Base-by-base conservation (phyloP, 129 eudicot genomes). In the Chrysanthemum seticuspe region DNA sequence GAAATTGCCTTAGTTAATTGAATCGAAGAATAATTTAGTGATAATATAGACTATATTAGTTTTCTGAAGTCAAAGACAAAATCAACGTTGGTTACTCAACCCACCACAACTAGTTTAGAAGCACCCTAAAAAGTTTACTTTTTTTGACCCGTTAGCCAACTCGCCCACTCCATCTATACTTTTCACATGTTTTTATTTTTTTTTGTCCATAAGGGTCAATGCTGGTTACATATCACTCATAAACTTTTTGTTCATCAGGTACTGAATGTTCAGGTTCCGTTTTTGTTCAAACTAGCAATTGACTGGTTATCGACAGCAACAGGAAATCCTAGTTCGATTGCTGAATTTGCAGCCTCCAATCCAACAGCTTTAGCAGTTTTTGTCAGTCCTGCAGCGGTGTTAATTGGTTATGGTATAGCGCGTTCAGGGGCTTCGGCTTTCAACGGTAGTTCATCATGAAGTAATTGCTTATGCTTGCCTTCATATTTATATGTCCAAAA, bases 231-330 rank as follows among this genome's bases (percentile, higher is more conserved):
- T 73, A 74, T 73, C 45, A 72, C 71, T 79, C 3, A 61, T 36
- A 51, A 13, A 31, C 18, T 70, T 74, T 64, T 76, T 74, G 18
- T 78, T 44, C 34, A 65, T 60, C 77, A 94, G 99, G 97, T 94
- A 61, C 36, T 94, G 60, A 94, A 90, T 90, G 99, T 94, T 78
- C 97, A 90, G 79, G 99, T 94, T 81, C 99, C 99, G 15, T 87
- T 94, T 67, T 80, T 94, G 71, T 90, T 94, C 71, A 94, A 94
- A 82, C 91, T 90, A 36, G 98, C 99, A 27, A 89, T 94, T 77
- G 99, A 94, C 79, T 94, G 96, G 97, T 72, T 94, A 81, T 78
- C 97, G 21, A 76, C 89, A 15, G 88, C 91, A 54, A 77, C 97
- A 18, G 96, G 97, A 44, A 90, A 85, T 73, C 84, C 94, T 62